Evolutionary conservation across 176 grass and related monocot genomes (phyloP).

Genomic region (Zea luxurians): DNA sequence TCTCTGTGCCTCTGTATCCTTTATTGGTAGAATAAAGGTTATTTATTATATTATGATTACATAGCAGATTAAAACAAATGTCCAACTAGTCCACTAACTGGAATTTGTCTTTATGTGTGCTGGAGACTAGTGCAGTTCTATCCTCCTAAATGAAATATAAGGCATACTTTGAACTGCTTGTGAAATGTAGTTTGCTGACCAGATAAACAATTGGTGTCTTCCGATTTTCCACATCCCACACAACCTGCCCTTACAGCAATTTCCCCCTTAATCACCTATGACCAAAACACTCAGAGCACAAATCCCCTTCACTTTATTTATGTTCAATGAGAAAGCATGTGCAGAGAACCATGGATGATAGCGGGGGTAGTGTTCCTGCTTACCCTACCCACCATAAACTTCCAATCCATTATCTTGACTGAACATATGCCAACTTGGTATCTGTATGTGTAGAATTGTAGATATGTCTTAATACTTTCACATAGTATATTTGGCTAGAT

Average conservation of each 20-base stretch:
- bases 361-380: background rate
- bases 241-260: background rate
- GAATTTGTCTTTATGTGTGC: background rate
- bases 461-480: background rate
- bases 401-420: background rate
- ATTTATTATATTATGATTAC: conserved; percentile 9
- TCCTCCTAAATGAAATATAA: background rate
- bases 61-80: background rate
- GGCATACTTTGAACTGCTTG: background rate
- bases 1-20: background rate
- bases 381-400: background rate
- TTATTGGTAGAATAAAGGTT: background rate
- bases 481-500: background rate
- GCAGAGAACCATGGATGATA: background rate
- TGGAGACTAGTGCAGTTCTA: background rate
- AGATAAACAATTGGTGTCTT: background rate
- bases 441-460: background rate
- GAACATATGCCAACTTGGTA: background rate
- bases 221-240: background rate
- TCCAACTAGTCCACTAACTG: background rate
- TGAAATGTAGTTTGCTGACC: background rate
- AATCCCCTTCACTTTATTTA: background rate
- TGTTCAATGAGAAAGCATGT: background rate
- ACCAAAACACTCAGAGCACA: background rate
- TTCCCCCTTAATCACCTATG: background rate